These are phyloP conservation scores for Syzygium aqueum DNA, from an alignment of 345 rosid genomes.

Conservation along the genomic window DNA sequence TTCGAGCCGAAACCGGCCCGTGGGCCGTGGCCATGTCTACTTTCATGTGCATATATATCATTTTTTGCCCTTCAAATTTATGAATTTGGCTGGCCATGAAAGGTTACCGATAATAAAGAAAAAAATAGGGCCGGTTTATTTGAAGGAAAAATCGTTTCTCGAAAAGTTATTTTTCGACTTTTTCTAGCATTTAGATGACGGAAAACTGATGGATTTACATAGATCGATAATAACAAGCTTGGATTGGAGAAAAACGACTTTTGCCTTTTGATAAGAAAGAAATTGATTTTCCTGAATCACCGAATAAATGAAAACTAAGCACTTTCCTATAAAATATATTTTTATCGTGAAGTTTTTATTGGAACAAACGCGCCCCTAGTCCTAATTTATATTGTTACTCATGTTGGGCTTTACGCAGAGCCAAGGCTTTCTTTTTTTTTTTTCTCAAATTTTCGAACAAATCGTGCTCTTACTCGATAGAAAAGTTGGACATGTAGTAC, in stretches of 20 bases:
- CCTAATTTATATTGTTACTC: background rate
- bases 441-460: background rate
- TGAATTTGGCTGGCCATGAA: too few relatives aligned
- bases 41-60: too few relatives aligned
- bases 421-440: background rate
- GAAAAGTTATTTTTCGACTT: background rate
- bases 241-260: fast-evolving
- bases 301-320: background rate
- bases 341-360: background rate
- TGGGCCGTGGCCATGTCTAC: too few relatives aligned
- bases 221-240: background rate
- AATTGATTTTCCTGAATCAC: background rate
- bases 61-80: too few relatives aligned
- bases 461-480: background rate
- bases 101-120: too few relatives aligned
- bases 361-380: fast-evolving
- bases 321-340: fast-evolving
- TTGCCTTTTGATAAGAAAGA: fast-evolving
- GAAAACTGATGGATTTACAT: background rate
- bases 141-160: too few relatives aligned
- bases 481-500: background rate
- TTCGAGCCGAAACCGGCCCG: too few relatives aligned
- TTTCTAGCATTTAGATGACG: background rate
- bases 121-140: too few relatives aligned
- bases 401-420: background rate